Evolutionary conservation across 768 basidiomycete genomes (phyloP).

Genomic region (Lactarius sp.): DNA sequence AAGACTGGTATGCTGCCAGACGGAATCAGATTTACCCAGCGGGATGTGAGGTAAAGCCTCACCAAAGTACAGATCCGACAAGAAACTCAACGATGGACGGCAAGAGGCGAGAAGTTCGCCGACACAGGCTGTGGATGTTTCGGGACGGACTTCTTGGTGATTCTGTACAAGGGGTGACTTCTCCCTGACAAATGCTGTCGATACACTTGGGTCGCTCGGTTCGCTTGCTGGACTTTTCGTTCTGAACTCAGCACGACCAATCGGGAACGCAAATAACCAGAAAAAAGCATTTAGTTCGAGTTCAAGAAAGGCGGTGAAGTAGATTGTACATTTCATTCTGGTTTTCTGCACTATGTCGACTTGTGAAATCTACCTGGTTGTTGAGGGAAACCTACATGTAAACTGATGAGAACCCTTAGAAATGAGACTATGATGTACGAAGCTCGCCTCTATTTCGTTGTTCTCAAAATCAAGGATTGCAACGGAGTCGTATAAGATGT

Average conservation of each 20-base stretch:
- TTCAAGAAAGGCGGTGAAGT: slow-evolving; percentile 40
- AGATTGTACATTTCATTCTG: slow-evolving; percentile 43
- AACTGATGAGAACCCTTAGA: neutral
- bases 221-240: slow-evolving; percentile 9
- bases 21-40: neutral
- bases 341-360: slow-evolving; percentile 23
- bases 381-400: slow-evolving; percentile 29
- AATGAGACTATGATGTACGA: neutral
- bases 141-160: slow-evolving; percentile 1
- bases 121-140: neutral
- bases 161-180: neutral
- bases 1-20: slow-evolving; percentile 64
- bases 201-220: slow-evolving; percentile 5
- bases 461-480: slow-evolving; percentile 53
- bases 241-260: slow-evolving; percentile 7
- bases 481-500: slow-evolving; percentile 70
- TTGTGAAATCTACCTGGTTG: slow-evolving; percentile 26
- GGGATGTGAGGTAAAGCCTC: slow-evolving; percentile 28
- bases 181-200: neutral
- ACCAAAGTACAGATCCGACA: slow-evolving; percentile 57
- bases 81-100: slow-evolving; percentile 29
- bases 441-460: slow-evolving; percentile 47
- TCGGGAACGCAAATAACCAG: neutral
- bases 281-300: slow-evolving; percentile 29
- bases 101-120: neutral